Conservation (phyloP, 306 rosid genomes). For the Vigna trinervia region DNA sequence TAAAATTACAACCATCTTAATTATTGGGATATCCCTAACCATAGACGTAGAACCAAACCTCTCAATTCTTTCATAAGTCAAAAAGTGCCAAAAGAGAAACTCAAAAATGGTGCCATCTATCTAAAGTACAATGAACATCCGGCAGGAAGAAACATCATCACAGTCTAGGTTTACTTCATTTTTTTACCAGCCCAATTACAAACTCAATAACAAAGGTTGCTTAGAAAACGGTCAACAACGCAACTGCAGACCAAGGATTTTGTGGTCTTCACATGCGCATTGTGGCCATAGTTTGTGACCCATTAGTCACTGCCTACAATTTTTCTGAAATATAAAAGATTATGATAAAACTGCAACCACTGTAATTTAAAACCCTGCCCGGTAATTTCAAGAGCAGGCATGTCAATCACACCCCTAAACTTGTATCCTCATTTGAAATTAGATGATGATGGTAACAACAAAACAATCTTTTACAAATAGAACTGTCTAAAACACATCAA, state of each 20-base stretch:
- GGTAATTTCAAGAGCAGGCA: background rate
- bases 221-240: background rate
- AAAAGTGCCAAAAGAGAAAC: background rate
- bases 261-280: background rate
- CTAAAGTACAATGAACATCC: slow-evolving; percentile 19
- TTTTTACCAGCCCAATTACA: slow-evolving; percentile 1
- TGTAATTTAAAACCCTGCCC: background rate
- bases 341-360: background rate
- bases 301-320: background rate
- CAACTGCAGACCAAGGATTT: background rate
- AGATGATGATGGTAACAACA: background rate
- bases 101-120: background rate
- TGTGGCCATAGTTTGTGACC: background rate
- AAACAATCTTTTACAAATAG: slow-evolving; percentile 28
- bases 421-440: background rate
- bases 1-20: slow-evolving; percentile 13
- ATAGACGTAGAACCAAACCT: slow-evolving; percentile 9
- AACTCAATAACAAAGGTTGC: background rate
- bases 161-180: background rate
- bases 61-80: background rate
- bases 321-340: background rate
- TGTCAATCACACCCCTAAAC: background rate
- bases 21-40: background rate
- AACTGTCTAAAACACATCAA: background rate
- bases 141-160: background rate